Conservation (phyloP, 495 filamentous ascomycete genomes). For the Diplogelasinospora grovesii region DNA sequence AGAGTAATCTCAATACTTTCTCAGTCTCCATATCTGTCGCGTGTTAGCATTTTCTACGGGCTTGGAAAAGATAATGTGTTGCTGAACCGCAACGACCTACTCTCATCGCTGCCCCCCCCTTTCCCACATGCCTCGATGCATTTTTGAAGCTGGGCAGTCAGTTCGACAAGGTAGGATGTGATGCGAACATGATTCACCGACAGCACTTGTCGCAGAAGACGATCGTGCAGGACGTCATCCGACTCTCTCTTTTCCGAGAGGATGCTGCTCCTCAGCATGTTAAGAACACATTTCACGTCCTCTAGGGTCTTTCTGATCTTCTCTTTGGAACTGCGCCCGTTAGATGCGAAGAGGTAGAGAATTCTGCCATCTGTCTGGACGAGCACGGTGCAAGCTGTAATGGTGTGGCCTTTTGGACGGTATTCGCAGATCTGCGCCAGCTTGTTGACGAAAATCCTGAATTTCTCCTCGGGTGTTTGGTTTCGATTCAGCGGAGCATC, state of each 20-base stretch:
- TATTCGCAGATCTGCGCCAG: conserved; percentile 19
- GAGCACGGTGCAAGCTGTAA: conserved; percentile 2
- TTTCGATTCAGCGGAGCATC: conserved; percentile 6
- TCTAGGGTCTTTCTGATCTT: conserved; percentile 3
- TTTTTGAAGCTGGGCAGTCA: not conserved
- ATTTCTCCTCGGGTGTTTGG: conserved; percentile 13
- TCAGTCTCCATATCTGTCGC: too few relatives aligned
- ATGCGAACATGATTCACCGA: conserved; percentile 8
- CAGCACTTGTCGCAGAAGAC: conserved; percentile 2
- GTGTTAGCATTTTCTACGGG: too few relatives aligned
- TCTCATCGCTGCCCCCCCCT: too few relatives aligned
- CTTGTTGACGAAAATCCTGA: conserved; percentile 19
- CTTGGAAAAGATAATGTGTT: too few relatives aligned
- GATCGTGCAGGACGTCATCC: conserved; percentile 2
- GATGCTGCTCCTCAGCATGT: conserved; percentile 11
- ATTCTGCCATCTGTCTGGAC: not conserved
- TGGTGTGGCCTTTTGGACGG: conserved; percentile 7
- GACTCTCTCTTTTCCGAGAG: not conserved
- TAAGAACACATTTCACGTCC: not conserved
- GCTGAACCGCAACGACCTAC: too few relatives aligned
- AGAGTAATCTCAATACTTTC: too few relatives aligned
- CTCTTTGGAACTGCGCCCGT: not conserved
- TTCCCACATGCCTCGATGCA: conserved; percentile 9
- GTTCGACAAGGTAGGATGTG: conserved; percentile 1
- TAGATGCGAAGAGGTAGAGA: conserved; percentile 7